Conservation (phyloP, 2,329 filamentous ascomycete species). For the Phoma sp. region DNA sequence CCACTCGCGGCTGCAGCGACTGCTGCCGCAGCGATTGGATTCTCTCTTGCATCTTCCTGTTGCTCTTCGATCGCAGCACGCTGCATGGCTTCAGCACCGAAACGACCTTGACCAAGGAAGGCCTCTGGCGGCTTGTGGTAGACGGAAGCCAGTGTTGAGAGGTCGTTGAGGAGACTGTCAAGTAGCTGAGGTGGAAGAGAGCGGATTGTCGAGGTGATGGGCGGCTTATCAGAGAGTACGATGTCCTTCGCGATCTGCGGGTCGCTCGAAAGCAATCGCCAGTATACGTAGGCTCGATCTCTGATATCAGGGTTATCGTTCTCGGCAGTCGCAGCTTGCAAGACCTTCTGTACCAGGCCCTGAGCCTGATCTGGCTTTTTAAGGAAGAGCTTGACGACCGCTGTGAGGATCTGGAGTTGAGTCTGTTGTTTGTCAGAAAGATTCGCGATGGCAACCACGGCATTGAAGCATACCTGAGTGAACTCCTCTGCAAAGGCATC, state of each 20-base stretch:
- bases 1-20: constrained; percentile 68
- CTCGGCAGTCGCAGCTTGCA: constrained; percentile 90
- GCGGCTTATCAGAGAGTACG: constrained; percentile 90
- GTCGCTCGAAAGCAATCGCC: constrained; percentile 93
- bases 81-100: constrained; percentile 92
- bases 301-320: constrained; percentile 98
- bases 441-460: too few relatives aligned
- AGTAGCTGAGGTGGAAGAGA: constrained; percentile 83
- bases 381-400: constrained; percentile 95
- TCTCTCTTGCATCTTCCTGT: constrained; percentile 88
- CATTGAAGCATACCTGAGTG: constrained; percentile 72
- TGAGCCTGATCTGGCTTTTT: constrained; percentile 96
- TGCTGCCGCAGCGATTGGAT: constrained; percentile 88
- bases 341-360: constrained; percentile 88
- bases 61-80: constrained; percentile 96
- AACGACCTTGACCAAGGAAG: constrained; percentile 95
- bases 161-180: constrained; percentile 87
- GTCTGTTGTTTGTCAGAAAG: constrained; percentile 65
- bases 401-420: constrained; percentile 96
- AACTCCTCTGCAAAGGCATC: constrained; percentile 97
- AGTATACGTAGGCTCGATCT: constrained; percentile 97
- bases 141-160: constrained; percentile 94
- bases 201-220: constrained; percentile 92
- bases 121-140: constrained; percentile 98
- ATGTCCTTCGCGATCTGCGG: constrained; percentile 91